Conservation (phyloP, 1,284 basidiomycete genomes). For the Ganoderma sinense region DNA sequence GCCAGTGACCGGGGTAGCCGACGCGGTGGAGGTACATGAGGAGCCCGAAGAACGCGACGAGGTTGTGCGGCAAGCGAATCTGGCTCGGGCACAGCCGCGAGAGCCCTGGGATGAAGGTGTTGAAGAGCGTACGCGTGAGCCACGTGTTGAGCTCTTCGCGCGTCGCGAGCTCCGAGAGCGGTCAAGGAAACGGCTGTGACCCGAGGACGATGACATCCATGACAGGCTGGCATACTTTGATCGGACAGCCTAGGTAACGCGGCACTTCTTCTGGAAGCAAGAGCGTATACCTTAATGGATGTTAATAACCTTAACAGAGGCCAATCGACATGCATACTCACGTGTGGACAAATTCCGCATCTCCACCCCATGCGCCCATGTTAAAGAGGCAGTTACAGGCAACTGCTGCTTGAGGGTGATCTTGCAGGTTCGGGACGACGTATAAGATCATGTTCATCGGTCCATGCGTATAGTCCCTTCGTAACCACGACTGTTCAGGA, state of each 20-base stretch:
- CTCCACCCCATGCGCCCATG: conserved; percentile 33
- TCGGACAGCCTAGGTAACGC: conserved; percentile 39
- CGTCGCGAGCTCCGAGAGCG: conserved; percentile 40
- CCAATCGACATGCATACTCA: conserved; percentile 16
- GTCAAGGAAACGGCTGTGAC: conserved; percentile 32
- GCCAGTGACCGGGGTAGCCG: conserved; percentile 46
- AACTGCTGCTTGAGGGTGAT: conserved; percentile 32
- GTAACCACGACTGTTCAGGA: not conserved
- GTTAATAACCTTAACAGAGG: not conserved
- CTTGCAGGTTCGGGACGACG: conserved; percentile 37
- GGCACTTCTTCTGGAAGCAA: conserved; percentile 36
- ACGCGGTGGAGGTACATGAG: conserved; percentile 46
- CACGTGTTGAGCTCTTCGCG: conserved; percentile 45
- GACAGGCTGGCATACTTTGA: conserved; percentile 24
- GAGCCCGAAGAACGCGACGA: conserved; percentile 45
- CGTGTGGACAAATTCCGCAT: conserved; percentile 41
- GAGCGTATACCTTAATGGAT: conserved; percentile 40
- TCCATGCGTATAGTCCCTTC: conserved; percentile 45
- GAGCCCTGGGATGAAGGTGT: conserved; percentile 42
- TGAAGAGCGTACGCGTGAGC: conserved; percentile 48
- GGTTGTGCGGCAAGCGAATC: conserved; percentile 46
- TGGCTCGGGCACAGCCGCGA: conserved; percentile 36
- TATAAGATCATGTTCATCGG: conserved; percentile 40
- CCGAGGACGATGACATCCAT: conserved; percentile 35
- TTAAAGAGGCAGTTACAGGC: conserved; percentile 44